Evolutionary conservation across 1,139 yeast genomes (phyloP).

Genomic region (Sporopachydermia cereana): DNA sequence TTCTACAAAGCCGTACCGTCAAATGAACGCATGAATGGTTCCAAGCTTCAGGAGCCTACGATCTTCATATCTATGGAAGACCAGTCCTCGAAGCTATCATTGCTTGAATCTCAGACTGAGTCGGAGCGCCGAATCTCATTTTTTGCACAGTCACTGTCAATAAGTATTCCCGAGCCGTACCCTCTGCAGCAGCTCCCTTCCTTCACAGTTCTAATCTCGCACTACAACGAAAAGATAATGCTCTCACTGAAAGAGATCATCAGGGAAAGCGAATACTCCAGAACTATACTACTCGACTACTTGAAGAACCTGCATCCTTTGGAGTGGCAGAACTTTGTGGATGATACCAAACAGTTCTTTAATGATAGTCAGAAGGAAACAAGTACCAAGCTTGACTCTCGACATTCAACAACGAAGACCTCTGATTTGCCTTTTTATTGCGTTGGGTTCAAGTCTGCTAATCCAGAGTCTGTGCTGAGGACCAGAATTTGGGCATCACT

Average conservation of each 20-base stretch:
- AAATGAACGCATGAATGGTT: slow-evolving; percentile 17
- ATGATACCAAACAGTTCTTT: slow-evolving; percentile 36
- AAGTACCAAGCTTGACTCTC: slow-evolving; percentile 11
- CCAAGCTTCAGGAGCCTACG: slow-evolving; percentile 44
- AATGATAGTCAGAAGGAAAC: slow-evolving; percentile 12
- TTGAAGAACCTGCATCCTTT: slow-evolving; percentile 52
- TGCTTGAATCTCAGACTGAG: slow-evolving; percentile 49
- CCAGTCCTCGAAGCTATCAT: slow-evolving; percentile 26
- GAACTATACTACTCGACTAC: slow-evolving; percentile 62
- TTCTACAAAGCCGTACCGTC: slow-evolving; percentile 1
- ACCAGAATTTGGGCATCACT: slow-evolving; percentile 78
- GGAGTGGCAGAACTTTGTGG: slow-evolving; percentile 73
- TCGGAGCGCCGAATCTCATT: slow-evolving; percentile 75
- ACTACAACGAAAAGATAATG: slow-evolving; percentile 66
- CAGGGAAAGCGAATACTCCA: slow-evolving; percentile 44
- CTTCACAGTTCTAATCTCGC: slow-evolving; percentile 80
- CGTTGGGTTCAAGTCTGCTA: slow-evolving; percentile 56
- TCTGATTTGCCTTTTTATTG: slow-evolving; percentile 55
- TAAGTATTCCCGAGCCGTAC: slow-evolving; percentile 63
- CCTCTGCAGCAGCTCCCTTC: slow-evolving; percentile 70
- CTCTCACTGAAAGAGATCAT: slow-evolving; percentile 56
- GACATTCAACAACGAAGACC: too few species aligned
- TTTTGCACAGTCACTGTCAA: slow-evolving; percentile 78
- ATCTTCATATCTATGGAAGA: slow-evolving; percentile 75
- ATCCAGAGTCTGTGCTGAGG: slow-evolving; percentile 48